Base-by-base conservation (phyloP, 495 filamentous ascomycete genomes). In the Thermochaetoides thermophila region DNA sequence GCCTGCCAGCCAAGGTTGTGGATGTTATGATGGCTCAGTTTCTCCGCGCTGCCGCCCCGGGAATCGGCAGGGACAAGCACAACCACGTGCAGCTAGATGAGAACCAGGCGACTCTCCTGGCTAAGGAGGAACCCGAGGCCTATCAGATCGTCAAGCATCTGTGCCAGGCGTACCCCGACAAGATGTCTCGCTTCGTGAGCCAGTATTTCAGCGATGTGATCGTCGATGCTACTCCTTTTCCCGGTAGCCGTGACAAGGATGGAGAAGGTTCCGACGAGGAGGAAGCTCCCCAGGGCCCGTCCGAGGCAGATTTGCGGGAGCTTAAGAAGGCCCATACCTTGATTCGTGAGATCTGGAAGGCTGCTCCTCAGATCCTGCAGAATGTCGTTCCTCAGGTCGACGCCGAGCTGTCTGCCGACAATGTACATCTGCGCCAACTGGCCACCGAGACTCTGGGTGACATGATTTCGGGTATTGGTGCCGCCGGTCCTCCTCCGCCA, bases 121-220 rank as follows among this genome's bases (percentile, higher is more conserved):
- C 83, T 17, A 92, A 89, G 48, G 83, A 92, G 35, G 74, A 85
- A 24, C 85, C 87, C 3, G 71, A 84, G 17, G 85, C 89, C 1
- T 96, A 99, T 52, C 82, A 83, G 43, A 94, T 95, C 82, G 85
- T 89, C 18, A 91, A 86, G 54, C 77, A 77, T 5, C 77, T 99
- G 18, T 99, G 89, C 55, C 89, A 87, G 45, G 61, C 67, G n/a
- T 87, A 75, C 37, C 74, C 81, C 2, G 89, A 93, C 39, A 82
- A 85, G 51, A 95, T 99, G 87, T 77, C 83, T 1, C 76, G 84
- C 30, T 78, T 84, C 44, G 77, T 95, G 34, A 85, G 84, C 42
- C 85, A 91, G 48, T 99, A 95, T 50, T 99, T 99, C 56, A 89
- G 85, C 53, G 84, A 94, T 37, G 83, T 96, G 15, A 87, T 99